phyloP scores from a whole-genome alignment of 495 filamentous ascomycete species.

The Evernia prunastri region DNA sequence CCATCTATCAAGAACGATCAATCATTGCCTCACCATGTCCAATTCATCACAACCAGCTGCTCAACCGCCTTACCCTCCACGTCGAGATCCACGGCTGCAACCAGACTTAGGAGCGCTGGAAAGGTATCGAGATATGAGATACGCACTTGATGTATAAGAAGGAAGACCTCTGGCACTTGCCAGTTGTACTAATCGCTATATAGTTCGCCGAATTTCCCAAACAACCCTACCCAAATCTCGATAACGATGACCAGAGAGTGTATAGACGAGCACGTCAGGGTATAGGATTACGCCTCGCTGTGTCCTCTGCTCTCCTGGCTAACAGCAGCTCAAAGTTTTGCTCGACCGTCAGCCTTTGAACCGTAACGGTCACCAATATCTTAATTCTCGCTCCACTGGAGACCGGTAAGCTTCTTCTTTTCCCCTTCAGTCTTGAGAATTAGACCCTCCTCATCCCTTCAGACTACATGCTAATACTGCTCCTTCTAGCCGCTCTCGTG shows the following conservation, averaged over 20 bases:
- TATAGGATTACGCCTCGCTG: not conserved
- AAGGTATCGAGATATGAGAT: too few species aligned
- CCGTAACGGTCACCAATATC: not conserved
- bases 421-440: not conserved
- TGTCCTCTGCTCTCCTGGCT: not conserved
- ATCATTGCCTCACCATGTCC: too few species aligned
- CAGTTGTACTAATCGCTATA: not conserved
- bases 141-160: not conserved
- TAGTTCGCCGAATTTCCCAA: not conserved
- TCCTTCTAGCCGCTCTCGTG: not conserved
- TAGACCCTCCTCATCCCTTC: too few species aligned
- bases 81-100: not conserved
- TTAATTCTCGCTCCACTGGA: not conserved
- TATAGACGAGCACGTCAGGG: not conserved
- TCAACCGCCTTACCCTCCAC: not conserved
- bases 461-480: not conserved
- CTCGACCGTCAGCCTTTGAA: too few species aligned
- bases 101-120: not conserved
- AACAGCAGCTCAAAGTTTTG: too few species aligned
- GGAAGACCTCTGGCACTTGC: rapidly evolving
- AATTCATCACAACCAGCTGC: too few species aligned
- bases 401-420: not conserved
- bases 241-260: not conserved
- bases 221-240: not conserved
- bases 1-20: too few species aligned